Percentiles rank a stretch among this genome's conserved stretches.
Evolutionary conservation across 768 basidiomycete genomes (phyloP).

Genomic region (Lactarius quietus): DNA sequence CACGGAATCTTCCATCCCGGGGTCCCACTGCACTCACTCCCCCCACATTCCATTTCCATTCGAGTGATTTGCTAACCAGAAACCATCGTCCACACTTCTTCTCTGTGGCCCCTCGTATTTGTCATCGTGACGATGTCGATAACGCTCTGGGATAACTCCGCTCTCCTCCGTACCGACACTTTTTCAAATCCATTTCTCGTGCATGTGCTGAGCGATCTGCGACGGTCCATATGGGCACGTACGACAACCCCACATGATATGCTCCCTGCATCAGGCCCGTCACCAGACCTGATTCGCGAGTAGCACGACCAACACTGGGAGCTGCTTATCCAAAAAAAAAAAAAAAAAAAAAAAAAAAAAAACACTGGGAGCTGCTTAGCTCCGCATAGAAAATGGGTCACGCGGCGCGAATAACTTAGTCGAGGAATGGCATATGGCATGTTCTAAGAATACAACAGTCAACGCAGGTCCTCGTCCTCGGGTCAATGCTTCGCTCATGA

Average conservation of each 20-base stretch:
- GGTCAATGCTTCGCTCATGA: background rate
- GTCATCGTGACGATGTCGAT: background rate
- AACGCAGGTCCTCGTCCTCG: background rate
- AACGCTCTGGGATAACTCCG: background rate
- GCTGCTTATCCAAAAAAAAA: too few relatives aligned
- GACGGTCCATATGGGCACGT: background rate
- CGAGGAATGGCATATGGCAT: background rate
- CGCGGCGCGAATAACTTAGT: background rate
- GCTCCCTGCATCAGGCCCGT: background rate
- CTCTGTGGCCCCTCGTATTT: background rate
- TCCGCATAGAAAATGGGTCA: background rate
- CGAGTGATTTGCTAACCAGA: background rate
- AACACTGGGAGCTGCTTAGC: background rate
- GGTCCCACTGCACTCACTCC: background rate
- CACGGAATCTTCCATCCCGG: conserved; percentile 1
- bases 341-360: too few relatives aligned
- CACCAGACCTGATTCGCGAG: background rate
- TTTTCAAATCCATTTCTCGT: background rate
- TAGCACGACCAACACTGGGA: background rate
- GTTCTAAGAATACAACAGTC: background rate
- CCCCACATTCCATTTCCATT: background rate
- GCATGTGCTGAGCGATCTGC: background rate
- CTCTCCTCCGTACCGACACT: background rate
- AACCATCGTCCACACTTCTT: background rate
- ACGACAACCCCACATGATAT: background rate